Evolutionary conservation across 176 grass and related monocot genomes (phyloP).

Genomic region (Avena insularis): DNA sequence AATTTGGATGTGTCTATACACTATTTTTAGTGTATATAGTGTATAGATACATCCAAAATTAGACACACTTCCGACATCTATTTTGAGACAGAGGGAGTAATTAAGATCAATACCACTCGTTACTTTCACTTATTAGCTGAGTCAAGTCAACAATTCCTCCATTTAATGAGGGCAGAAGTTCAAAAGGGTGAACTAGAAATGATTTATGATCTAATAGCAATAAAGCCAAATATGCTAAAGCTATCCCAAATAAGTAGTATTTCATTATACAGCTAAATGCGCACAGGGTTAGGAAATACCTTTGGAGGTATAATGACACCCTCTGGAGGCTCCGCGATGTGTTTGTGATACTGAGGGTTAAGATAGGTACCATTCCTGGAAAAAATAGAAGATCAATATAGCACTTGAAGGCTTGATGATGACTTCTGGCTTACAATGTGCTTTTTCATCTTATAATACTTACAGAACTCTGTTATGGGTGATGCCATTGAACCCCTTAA

Average conservation of each 20-base stretch:
- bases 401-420: conserved; percentile 30
- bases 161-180: conserved; percentile 18
- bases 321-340: conserved; percentile 79
- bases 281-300: conserved; percentile 54
- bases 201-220: conserved; percentile 1
- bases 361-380: conserved; percentile 88
- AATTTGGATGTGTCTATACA: too few species aligned
- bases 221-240: not conserved
- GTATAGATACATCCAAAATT: too few species aligned
- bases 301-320: conserved; percentile 81
- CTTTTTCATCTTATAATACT: conserved; percentile 43
- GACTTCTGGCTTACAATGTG: conserved; percentile 21
- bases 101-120: not conserved
- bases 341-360: conserved; percentile 83
- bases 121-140: conserved; percentile 8
- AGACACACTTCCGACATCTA: too few species aligned
- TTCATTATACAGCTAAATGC: not conserved
- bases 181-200: conserved; percentile 10
- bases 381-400: conserved; percentile 37
- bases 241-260: conserved; percentile 18
- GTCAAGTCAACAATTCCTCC: conserved; percentile 16
- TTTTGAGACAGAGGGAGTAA: too few species aligned
- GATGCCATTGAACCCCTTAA: conserved; percentile 81
- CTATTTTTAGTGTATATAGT: too few species aligned
- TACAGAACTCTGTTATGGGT: conserved; percentile 89